Evolutionary conservation across 2,329 filamentous ascomycete genomes (phyloP).

Genomic region (Myriosclerotinia duriaeana): DNA sequence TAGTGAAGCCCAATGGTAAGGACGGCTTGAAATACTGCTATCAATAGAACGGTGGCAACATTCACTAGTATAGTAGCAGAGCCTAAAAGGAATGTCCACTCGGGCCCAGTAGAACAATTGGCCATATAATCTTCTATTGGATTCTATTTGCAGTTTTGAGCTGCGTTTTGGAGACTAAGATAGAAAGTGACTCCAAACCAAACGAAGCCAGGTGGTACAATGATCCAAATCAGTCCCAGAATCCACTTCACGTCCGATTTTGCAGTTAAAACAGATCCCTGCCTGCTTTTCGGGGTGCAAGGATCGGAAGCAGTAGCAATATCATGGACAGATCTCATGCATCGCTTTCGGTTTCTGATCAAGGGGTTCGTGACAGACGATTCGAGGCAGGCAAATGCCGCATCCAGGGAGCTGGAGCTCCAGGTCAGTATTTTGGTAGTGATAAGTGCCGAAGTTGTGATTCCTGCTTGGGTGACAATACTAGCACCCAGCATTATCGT

Average conservation of each 20-base stretch:
- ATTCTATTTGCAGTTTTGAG: too few species aligned
- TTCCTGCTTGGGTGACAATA: not conserved
- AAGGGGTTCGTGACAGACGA: not conserved
- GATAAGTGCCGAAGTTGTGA: not conserved
- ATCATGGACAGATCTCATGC: not conserved
- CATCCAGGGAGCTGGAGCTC: not conserved
- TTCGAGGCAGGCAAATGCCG: not conserved
- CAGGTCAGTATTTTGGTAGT: not conserved
- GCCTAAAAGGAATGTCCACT: too few species aligned
- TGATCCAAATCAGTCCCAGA: not conserved
- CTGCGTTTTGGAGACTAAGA: too few species aligned
- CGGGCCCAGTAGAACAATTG: too few species aligned
- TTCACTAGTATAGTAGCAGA: too few species aligned
- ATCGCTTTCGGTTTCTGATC: not conserved
- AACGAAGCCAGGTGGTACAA: not conserved
- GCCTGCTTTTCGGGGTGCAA: not conserved
- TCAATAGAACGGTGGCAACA: not conserved
- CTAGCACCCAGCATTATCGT: not conserved
- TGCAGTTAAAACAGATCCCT: not conserved
- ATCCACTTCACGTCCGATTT: not conserved
- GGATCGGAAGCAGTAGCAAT: not conserved
- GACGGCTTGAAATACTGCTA: not conserved
- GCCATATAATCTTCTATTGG: too few species aligned
- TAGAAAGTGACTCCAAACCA: not conserved
- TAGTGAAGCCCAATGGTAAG: not conserved